These are phyloP conservation scores for Gaertneriomyces sp. DNA, from an alignment of 192 early-diverging fungal genomes.

Conservation along the genomic window DNA sequence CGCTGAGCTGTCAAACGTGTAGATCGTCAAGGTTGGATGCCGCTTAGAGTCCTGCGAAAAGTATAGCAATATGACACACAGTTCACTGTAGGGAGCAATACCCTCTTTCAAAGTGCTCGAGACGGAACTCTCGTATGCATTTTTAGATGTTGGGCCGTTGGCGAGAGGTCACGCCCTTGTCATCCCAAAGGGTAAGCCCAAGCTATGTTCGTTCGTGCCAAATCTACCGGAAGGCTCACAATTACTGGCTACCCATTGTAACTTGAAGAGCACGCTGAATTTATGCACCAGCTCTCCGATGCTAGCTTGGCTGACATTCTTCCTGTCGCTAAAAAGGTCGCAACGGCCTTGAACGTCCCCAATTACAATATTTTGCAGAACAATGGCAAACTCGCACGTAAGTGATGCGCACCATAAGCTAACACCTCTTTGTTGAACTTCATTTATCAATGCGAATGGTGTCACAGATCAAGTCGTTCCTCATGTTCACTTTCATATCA, in stretches of 20 bases:
- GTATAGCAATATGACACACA: no score
- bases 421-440: not conserved
- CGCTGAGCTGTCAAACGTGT: not conserved
- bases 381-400: conserved; percentile 70
- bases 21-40: conserved; percentile 23
- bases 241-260: not conserved
- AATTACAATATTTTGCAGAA: conserved; percentile 95
- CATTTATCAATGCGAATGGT: not conserved
- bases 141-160: conserved; percentile 78
- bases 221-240: not conserved
- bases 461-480: conserved; percentile 50
- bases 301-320: conserved; percentile 76
- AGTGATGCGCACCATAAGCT: conserved; percentile 25
- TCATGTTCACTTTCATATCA: conserved; percentile 96
- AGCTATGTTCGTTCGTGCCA: not conserved
- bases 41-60: not conserved
- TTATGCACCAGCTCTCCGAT: conserved; percentile 86
- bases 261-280: conserved; percentile 74
- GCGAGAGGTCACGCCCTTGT: conserved; percentile 64
- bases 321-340: conserved; percentile 87
- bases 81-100: conserved; percentile 61
- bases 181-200: conserved; percentile 61
- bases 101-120: conserved; percentile 80
- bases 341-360: conserved; percentile 62
- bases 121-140: conserved; percentile 73